phyloP scores from a whole-genome alignment of 345 rosid species.

The Eucalyptus brandiana region DNA sequence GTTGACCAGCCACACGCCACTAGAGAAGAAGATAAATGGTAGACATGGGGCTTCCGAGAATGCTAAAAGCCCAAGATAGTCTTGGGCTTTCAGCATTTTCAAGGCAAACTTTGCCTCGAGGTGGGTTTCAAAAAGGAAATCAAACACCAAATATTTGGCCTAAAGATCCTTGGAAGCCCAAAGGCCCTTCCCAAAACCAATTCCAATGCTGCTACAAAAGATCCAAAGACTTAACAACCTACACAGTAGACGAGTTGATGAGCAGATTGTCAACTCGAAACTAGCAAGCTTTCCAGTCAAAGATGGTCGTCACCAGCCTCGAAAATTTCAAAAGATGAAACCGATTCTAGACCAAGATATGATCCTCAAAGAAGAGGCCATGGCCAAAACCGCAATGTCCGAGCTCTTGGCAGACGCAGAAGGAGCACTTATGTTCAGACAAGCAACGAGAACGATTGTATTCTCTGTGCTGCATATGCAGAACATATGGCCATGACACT shows the following conservation, averaged over 20 bases:
- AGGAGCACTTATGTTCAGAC: background rate
- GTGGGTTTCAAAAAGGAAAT: no score
- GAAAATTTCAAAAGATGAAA: background rate
- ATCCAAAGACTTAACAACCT: background rate
- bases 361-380: background rate
- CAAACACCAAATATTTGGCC: no score
- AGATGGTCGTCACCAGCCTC: background rate
- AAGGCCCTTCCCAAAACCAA: no score
- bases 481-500: background rate
- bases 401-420: background rate
- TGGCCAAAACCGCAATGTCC: background rate
- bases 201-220: background rate
- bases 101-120: no score
- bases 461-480: background rate
- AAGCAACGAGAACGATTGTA: background rate
- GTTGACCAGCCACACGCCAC: accelerated
- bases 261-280: background rate
- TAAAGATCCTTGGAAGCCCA: no score
- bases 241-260: background rate
- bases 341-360: background rate
- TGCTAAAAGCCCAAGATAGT: no score
- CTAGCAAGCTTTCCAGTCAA: background rate
- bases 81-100: no score
- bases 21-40: accelerated
- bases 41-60: accelerated